phyloP scores from a whole-genome alignment of 2,329 filamentous ascomycete genomes.

The Exophiala mesophila region DNA sequence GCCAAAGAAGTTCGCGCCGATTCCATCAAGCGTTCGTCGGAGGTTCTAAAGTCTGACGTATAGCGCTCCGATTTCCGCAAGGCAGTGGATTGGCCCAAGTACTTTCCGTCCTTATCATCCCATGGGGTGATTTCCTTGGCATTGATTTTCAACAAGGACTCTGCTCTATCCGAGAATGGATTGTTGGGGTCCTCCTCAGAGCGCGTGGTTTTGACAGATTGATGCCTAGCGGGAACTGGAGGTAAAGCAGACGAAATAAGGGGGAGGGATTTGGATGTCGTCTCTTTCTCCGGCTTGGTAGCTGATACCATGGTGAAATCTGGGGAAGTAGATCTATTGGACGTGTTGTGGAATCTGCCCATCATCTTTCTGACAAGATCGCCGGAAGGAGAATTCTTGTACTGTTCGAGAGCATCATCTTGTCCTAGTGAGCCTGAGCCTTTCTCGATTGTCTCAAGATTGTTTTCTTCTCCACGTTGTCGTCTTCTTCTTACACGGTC shows the following conservation, averaged over 20 bases:
- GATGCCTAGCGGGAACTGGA: too few species aligned
- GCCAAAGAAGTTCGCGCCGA: neutral
- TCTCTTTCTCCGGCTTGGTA: neutral
- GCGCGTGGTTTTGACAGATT: too few species aligned
- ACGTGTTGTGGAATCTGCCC: constrained; percentile 1
- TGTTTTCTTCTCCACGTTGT: too few species aligned
- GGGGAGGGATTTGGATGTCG: neutral
- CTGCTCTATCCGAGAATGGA: neutral
- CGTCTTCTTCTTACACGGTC: neutral
- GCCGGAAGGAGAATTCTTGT: constrained; percentile 1
- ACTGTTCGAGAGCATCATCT: constrained; percentile 5
- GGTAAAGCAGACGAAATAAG: neutral
- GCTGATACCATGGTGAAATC: neutral
- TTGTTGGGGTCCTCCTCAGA: neutral
- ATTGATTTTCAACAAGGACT: neutral
- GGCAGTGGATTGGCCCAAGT: too few species aligned
- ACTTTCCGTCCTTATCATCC: too few species aligned
- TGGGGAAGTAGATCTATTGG: neutral
- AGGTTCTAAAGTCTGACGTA: neutral
- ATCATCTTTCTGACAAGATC: neutral
- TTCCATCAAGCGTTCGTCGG: neutral
- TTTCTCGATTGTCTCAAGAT: too few species aligned
- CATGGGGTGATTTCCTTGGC: neutral
- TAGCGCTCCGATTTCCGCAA: neutral
- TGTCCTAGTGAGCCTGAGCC: constrained; percentile 5